phyloP scores from a whole-genome alignment of 306 rosid genomes.

The Vigna nakashimae region DNA sequence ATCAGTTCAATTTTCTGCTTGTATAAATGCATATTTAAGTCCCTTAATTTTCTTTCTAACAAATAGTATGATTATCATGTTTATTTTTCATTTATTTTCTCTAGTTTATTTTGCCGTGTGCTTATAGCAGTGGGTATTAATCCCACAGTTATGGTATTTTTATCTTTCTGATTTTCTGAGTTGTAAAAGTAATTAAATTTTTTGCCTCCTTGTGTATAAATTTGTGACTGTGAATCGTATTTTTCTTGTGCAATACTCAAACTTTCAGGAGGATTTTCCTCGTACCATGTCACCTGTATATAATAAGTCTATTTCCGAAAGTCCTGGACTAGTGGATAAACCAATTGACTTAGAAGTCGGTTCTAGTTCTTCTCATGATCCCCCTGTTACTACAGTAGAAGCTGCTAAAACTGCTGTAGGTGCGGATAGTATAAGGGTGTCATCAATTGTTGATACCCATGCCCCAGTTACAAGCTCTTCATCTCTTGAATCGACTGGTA shows the following conservation, averaged over 20 bases:
- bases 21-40: not conserved
- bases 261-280: slow-evolving; percentile 64
- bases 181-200: not conserved
- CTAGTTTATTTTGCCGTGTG: slow-evolving; percentile 28
- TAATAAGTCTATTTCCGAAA: slow-evolving; percentile 43
- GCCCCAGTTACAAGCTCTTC: slow-evolving; percentile 48
- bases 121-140: slow-evolving; percentile 6
- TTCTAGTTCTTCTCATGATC: slow-evolving; percentile 51
- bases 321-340: slow-evolving; percentile 48
- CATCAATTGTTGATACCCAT: slow-evolving; percentile 44
- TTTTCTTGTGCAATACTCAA: slow-evolving; percentile 37
- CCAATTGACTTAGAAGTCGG: slow-evolving; percentile 45
- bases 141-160: not conserved
- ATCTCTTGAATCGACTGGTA: slow-evolving; percentile 49
- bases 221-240: slow-evolving; percentile 7
- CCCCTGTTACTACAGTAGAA: slow-evolving; percentile 35
- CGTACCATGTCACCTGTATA: slow-evolving; percentile 54
- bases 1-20: slow-evolving; percentile 12
- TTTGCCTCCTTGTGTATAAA: not conserved
- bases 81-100: slow-evolving; percentile 1
- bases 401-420: slow-evolving; percentile 35
- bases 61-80: slow-evolving; percentile 15
- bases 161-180: not conserved
- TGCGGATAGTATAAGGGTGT: slow-evolving; percentile 41
- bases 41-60: not conserved